Evolutionary conservation across 331 rosid genomes (phyloP).

Genomic region (Malus hybrid): DNA sequence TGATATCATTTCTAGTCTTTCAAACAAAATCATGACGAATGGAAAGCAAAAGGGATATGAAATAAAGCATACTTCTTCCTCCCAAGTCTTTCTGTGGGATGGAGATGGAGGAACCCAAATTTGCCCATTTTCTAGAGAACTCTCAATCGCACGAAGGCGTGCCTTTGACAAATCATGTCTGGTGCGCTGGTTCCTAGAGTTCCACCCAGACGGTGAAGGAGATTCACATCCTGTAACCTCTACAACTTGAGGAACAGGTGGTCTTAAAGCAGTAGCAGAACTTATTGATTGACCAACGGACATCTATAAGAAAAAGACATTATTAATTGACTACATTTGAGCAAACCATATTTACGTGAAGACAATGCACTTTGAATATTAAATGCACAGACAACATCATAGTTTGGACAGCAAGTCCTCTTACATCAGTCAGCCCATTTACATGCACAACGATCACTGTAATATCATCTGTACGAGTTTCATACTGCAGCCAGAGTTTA

Average conservation of each 20-base stretch:
- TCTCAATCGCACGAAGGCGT: constrained; percentile 84
- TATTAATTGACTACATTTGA: constrained; percentile 15
- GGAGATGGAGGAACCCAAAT: constrained; percentile 93
- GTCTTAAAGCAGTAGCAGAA: constrained; percentile 29
- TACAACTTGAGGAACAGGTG: constrained; percentile 68
- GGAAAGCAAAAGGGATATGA: neutral
- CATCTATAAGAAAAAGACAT: constrained; percentile 30
- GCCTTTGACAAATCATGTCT: constrained; percentile 94
- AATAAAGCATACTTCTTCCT: constrained; percentile 67
- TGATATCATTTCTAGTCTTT: neutral
- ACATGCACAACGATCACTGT: constrained; percentile 92
- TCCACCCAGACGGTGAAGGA: constrained; percentile 76
- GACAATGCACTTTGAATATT: neutral
- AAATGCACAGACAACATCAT: neutral
- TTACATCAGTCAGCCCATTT: constrained; percentile 73
- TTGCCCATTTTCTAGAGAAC: constrained; percentile 88
- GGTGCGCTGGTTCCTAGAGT: constrained; percentile 55
- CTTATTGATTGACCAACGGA: constrained; percentile 48
- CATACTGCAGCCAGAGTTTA: constrained; percentile 95
- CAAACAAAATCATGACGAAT: neutral
- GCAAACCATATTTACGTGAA: neutral
- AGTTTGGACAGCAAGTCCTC: constrained; percentile 11
- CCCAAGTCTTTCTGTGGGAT: constrained; percentile 97
- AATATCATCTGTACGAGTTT: constrained; percentile 99
- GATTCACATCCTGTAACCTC: constrained; percentile 95